Percentiles rank a stretch among this genome's conserved stretches.
These are phyloP conservation scores for Pseudogymnoascus sp. DNA, from an alignment of 2,329 filamentous ascomycete genomes.

Conservation along the genomic window DNA sequence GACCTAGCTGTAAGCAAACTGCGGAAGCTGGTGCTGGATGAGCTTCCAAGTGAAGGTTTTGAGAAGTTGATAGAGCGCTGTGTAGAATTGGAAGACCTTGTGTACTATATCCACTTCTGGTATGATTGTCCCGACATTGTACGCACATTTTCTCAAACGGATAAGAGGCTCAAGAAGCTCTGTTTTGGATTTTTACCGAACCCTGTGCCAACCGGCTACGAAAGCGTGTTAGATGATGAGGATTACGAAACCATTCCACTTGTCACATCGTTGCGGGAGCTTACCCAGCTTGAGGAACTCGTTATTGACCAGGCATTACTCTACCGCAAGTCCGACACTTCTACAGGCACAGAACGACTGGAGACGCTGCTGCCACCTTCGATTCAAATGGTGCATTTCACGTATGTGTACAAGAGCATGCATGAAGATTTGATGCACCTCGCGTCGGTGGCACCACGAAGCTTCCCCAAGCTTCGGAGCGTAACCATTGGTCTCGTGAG, in stretches of 20 bases:
- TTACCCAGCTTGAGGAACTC: not conserved
- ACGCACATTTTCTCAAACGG: not conserved
- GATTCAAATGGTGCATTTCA: not conserved
- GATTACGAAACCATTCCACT: not conserved
- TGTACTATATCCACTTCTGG: not conserved
- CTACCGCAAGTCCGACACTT: not conserved
- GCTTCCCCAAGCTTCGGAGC: not conserved
- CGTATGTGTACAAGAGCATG: not conserved
- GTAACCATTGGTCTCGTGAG: not conserved
- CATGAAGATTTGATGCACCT: not conserved
- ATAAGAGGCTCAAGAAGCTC: not conserved
- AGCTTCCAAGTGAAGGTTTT: not conserved
- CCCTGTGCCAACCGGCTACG: not conserved
- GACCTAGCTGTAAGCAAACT: constrained; percentile 23
- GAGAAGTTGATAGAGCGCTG: not conserved
- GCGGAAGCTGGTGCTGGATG: constrained; percentile 14
- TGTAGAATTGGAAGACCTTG: not conserved
- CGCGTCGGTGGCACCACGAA: not conserved
- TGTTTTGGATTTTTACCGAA: not conserved
- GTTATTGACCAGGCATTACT: not conserved
- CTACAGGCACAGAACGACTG: not conserved
- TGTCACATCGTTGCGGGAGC: not conserved
- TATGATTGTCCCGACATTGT: not conserved
- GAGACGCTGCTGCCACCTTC: not conserved
- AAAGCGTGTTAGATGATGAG: not conserved